These are phyloP conservation scores for Macrotyloma uniflorum DNA, from an alignment of 306 rosid genomes.

Conservation along the genomic window DNA sequence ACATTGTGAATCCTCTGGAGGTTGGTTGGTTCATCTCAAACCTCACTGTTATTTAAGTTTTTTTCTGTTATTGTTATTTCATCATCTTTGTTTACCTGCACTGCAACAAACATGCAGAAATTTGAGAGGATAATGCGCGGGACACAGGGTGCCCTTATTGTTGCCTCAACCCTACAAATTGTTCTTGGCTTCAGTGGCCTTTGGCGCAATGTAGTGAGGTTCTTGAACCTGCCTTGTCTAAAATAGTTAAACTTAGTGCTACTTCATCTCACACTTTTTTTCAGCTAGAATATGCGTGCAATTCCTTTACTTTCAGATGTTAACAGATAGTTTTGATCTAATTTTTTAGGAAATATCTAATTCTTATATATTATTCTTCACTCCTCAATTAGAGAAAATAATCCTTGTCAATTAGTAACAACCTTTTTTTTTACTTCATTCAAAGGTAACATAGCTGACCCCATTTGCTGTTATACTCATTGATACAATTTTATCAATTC, in stretches of 20 bases:
- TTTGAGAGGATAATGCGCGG: constrained; percentile 94
- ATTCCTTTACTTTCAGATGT: not conserved
- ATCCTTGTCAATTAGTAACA: not conserved
- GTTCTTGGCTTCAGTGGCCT: constrained; percentile 99
- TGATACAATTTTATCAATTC: not conserved
- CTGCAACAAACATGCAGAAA: constrained; percentile 59
- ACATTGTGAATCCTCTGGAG: constrained; percentile 79
- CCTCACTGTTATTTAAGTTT: not conserved
- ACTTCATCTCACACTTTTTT: not conserved
- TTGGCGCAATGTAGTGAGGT: constrained; percentile 98
- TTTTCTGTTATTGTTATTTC: not conserved
- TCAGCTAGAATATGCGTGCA: not conserved
- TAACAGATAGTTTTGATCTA: not conserved
- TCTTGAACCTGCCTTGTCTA: constrained; percentile 23
- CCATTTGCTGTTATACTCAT: not conserved
- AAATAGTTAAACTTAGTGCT: not conserved
- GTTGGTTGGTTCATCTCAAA: constrained; percentile 43
- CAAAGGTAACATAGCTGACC: not conserved
- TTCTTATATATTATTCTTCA: not conserved
- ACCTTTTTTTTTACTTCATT: not conserved
- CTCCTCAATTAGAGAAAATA: not conserved
- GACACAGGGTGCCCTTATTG: constrained; percentile 95
- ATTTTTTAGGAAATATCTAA: not conserved
- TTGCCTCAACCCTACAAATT: constrained; percentile 94
- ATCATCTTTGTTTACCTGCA: constrained; percentile 19